Base-by-base conservation (phyloP, 441 rosid genomes). In the Populus hybrid region DNA sequence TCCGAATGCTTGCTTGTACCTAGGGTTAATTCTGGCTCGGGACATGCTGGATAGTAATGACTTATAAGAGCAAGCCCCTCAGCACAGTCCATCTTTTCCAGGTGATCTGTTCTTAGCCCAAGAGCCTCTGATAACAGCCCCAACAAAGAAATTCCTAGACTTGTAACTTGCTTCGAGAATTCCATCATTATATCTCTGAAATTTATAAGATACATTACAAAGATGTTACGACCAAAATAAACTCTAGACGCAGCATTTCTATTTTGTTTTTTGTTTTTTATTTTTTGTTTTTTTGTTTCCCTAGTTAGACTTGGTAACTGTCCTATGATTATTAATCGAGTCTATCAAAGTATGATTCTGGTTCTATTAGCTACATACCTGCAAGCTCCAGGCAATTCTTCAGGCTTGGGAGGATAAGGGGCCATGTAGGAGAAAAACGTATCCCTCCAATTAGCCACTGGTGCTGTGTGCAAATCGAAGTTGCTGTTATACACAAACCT, bases 1-100 rank as follows among this genome's bases (percentile, higher is more conserved):
- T 89, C 90, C 1, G 88, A 42, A 59, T 89, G 95, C 69, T 69
- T 82, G 78, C 82, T 76, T 28, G 85, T 70, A 46, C 89, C 94
- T 9, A 85, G 35, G 1, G 94, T 87, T 53, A 85, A 23, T 36
- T 87, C 86, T 18, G 92, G 92, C 78, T 89, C 71, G 0, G 90
- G 92, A 42, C 93, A 92, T 19, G 80, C 75, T 2, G 91, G 95
- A 72, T 87, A 86, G 79, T 89, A 90, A 80, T 88, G 89, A 79
- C 83, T 42, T 28, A 91, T 21, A 53, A 85, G 18, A 8, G 9
- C 0, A 7, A 86, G 71, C 9, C 92, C 87, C 21, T 85, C 82
- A 0, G 70, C 46, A 23, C 92, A 88, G 7, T 72, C 87, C 77
- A 91, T 83, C 24, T 81, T 88, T 75, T 79, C 78, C 26, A 88